Evolutionary conservation across 345 rosid species (phyloP).

Genomic region (Combretum micranthum): DNA sequence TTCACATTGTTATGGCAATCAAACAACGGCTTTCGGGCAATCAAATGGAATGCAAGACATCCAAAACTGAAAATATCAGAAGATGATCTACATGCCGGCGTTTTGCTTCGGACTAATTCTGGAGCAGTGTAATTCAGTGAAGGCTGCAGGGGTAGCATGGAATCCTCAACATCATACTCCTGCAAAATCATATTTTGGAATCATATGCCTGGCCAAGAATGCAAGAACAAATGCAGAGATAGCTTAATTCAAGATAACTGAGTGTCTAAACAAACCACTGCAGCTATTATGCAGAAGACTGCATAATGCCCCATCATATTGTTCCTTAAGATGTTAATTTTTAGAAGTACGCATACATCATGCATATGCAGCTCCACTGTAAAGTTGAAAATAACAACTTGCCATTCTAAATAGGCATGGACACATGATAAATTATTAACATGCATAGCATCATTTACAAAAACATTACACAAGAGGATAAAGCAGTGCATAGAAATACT

Average conservation of each 20-base stretch:
- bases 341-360: no score
- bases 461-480: no score
- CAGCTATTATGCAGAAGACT: no score
- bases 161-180: constrained; percentile 99
- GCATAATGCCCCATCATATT: no score
- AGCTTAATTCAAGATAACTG: neutral
- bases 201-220: constrained; percentile 7
- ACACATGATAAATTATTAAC: no score
- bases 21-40: constrained; percentile 81
- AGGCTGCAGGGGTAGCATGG: constrained; percentile 87
- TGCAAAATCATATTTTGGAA: constrained; percentile 21
- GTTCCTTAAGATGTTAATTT: no score
- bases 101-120: constrained; percentile 71
- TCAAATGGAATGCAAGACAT: constrained; percentile 86
- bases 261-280: neutral
- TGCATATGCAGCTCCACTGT: no score
- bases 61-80: constrained; percentile 97
- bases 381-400: no score
- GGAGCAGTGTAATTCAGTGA: constrained; percentile 91
- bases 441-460: no score
- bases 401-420: no score
- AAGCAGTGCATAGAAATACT: no score
- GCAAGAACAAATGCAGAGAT: no score
- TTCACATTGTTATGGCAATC: constrained; percentile 95
- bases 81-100: constrained; percentile 58